A percentile compares a stretch with the other conserved stretches of the same genome.
Evolutionary conservation across 2,329 filamentous ascomycete genomes (phyloP).

Genomic region (Fusarium armeniacum): DNA sequence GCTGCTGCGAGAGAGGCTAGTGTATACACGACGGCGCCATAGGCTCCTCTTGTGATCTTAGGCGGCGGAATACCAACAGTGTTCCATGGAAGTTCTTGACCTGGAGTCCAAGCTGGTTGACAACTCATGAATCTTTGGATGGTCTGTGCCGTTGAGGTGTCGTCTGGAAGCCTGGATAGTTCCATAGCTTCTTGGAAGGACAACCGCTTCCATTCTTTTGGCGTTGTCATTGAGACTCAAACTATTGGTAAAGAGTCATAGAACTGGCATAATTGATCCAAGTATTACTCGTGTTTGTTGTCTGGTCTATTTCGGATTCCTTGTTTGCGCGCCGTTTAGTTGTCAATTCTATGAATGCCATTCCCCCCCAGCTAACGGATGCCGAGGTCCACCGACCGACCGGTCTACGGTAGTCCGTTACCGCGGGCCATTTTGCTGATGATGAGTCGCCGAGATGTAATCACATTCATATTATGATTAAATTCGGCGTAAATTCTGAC

Average conservation of each 20-base stretch:
- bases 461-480: neutral
- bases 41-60: conserved; percentile 50
- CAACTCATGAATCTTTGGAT: conserved; percentile 52
- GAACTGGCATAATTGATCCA: neutral
- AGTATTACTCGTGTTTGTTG: neutral
- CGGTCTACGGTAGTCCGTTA: neutral
- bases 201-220: conserved; percentile 45
- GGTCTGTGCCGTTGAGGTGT: neutral
- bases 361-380: conserved; percentile 18
- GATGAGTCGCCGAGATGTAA: neutral
- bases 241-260: neutral
- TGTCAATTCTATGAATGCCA: neutral
- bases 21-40: conserved; percentile 57
- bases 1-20: conserved; percentile 57
- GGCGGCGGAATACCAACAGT: conserved; percentile 28
- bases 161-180: conserved; percentile 45
- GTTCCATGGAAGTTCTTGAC: conserved; percentile 52
- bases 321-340: neutral
- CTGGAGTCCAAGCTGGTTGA: conserved; percentile 54
- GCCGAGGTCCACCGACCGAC: conserved; percentile 32
- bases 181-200: conserved; percentile 53
- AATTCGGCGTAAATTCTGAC: neutral
- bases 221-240: conserved; percentile 16
- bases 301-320: neutral
- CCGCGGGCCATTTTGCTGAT: conserved; percentile 1